Conservation (phyloP, 306 rosid genomes). For the Quercus rubra region DNA sequence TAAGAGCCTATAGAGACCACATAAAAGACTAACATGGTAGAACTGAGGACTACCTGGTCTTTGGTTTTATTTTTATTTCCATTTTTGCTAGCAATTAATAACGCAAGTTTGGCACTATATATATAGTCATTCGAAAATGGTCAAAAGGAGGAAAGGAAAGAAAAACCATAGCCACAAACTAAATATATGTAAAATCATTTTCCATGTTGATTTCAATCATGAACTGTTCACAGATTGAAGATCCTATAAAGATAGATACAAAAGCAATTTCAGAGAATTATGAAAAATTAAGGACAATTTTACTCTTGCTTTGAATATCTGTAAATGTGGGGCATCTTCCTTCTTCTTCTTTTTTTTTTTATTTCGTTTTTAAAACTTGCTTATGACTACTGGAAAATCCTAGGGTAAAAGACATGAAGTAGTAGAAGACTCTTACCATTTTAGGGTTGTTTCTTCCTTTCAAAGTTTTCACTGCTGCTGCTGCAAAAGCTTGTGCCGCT, state of each 20-base stretch:
- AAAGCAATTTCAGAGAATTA: not conserved
- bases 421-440: conserved; percentile 46
- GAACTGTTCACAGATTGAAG: not conserved
- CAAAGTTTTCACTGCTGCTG: conserved; percentile 66
- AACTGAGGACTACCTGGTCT: too few relatives aligned
- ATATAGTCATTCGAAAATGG: not conserved
- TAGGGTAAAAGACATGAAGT: not conserved
- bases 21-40: too few relatives aligned
- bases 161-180: not conserved
- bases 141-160: not conserved
- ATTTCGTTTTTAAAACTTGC: not conserved
- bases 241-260: not conserved
- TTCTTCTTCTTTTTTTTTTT: too few relatives aligned
- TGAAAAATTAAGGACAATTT: not conserved
- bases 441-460: conserved; percentile 58
- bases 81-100: too few relatives aligned
- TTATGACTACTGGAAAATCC: not conserved
- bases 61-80: too few relatives aligned
- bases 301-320: not conserved
- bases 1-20: too few relatives aligned
- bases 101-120: too few relatives aligned
- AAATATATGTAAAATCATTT: conserved; percentile 18
- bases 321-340: not conserved
- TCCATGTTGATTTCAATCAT: conserved; percentile 1
- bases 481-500: conserved; percentile 77